Base-by-base conservation (phyloP, 2,329 filamentous ascomycete species). In the Apiospora sp. region DNA sequence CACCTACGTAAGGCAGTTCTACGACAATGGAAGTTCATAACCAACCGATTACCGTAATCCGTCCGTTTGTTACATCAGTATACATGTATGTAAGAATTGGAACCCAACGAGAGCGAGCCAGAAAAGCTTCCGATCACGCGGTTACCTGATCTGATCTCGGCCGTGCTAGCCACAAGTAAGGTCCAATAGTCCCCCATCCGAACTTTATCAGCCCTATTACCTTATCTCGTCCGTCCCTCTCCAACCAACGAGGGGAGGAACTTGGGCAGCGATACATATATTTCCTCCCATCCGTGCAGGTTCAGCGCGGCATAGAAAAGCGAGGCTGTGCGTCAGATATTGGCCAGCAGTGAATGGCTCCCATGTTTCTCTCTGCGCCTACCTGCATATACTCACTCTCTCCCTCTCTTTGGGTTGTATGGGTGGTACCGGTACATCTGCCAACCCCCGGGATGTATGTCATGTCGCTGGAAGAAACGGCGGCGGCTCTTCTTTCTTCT, bases 221-320 rank as follows among this genome's bases (percentile, higher is more conserved):
- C 34, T 34, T 41, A 64, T 34, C 30, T 61, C 3, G 16, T 24
- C 48, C n/a, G 22, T n/a, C 46, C 27, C 13, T 54, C 51, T 30
- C 51, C 24, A 19, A 30, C 51, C 51, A 54, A 30, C 2, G 13
- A 54, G 27, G 30, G 54, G 34, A 64, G 16, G 13, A 34, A 64
- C 58, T 64, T 64, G 58, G 58, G 58, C 58, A 64, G 58, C 58
- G 58, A 64, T 64, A 64, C 58, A 64, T 64, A n/a, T 41, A 64
- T 58, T 30, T 8, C 22, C 13, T 12, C 49, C 37, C 34, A 22
- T 41, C 58, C 14, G 58, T 41, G 58, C 34, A 34, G 10, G 58
- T 34, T 64, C 58, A 64, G 58, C 58, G 34, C 58, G 58, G 58
- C 58, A 64, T 64, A 22, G 58, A 64, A 61, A 64, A 64, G 58